These are phyloP conservation scores for Sphaerobolus stellatus DNA, from an alignment of 1,284 basidiomycete genomes.

Conservation along the genomic window DNA sequence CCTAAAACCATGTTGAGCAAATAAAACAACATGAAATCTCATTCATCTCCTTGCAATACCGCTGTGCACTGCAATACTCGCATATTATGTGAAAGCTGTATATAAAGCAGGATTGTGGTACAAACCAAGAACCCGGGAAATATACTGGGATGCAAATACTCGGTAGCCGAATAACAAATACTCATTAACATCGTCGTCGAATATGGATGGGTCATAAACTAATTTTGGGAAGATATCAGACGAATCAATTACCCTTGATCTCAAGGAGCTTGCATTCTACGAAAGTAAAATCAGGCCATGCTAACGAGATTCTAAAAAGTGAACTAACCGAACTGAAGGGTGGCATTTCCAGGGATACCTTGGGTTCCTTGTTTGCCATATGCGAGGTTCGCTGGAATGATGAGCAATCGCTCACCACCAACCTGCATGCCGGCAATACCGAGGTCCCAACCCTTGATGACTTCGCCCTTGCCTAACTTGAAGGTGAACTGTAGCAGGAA, in stretches of 20 bases:
- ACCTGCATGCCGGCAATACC: slow-evolving; percentile 91
- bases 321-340: slow-evolving; percentile 67
- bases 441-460: slow-evolving; percentile 94
- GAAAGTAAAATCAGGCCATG: slow-evolving; percentile 18
- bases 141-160: too few relatives aligned
- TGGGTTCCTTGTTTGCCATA: slow-evolving; percentile 53
- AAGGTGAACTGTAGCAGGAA: slow-evolving; percentile 67
- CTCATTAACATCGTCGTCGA: too few relatives aligned
- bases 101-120: too few relatives aligned
- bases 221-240: background rate
- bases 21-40: too few relatives aligned
- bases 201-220: too few relatives aligned
- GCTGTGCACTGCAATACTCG: too few relatives aligned
- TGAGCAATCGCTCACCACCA: slow-evolving; percentile 85
- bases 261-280: slow-evolving; percentile 72
- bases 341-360: slow-evolving; percentile 59
- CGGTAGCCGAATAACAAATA: too few relatives aligned
- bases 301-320: background rate
- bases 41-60: too few relatives aligned
- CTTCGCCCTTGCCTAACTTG: slow-evolving; percentile 84
- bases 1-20: too few relatives aligned
- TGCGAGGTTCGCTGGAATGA: slow-evolving; percentile 68
- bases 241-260: slow-evolving; percentile 46
- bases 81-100: too few relatives aligned
- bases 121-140: too few relatives aligned